phyloP scores from a whole-genome alignment of 495 filamentous ascomycete species.

The Aspergillus asperescens region DNA sequence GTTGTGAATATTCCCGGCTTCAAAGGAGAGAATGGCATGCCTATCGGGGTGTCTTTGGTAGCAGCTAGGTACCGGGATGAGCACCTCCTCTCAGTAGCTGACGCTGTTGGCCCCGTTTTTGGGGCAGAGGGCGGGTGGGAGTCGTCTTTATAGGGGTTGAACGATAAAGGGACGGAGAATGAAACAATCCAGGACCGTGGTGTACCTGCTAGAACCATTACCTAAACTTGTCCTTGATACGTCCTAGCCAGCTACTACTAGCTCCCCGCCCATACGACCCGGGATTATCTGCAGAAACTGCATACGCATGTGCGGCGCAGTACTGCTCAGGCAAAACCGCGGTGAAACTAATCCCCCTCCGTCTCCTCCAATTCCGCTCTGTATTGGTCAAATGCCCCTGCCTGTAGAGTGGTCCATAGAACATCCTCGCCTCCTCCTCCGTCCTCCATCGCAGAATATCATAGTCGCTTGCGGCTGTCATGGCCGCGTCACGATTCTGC shows the following conservation, averaged over 20 bases:
- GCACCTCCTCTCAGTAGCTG: slow-evolving; percentile 4
- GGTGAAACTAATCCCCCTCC: slow-evolving; percentile 22
- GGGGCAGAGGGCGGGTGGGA: slow-evolving; percentile 9
- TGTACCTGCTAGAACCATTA: too few relatives aligned
- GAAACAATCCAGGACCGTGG: neutral
- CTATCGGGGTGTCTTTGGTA: slow-evolving; percentile 7
- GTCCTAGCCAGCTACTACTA: too few relatives aligned
- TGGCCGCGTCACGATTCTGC: slow-evolving; percentile 24
- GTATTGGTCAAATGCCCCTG: slow-evolving; percentile 28
- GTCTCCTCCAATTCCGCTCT: slow-evolving; percentile 27
- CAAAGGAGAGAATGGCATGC: slow-evolving; percentile 6
- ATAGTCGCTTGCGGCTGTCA: slow-evolving; percentile 26
- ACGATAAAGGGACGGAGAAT: too few relatives aligned
- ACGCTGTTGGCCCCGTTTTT: slow-evolving; percentile 8
- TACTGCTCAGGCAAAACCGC: too few relatives aligned
- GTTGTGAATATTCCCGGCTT: slow-evolving; percentile 15
- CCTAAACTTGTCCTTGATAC: too few relatives aligned
- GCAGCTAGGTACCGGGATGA: slow-evolving; percentile 7
- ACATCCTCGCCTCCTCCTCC: slow-evolving; percentile 16
- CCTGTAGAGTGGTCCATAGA: slow-evolving; percentile 21
- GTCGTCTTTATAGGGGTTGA: neutral
- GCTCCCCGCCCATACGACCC: too few relatives aligned
- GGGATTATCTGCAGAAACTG: too few relatives aligned
- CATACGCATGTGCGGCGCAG: too few relatives aligned
- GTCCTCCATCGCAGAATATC: slow-evolving; percentile 27